These are phyloP conservation scores for Oryza glumipatula DNA, from an alignment of 176 grass and related monocot genomes.

Conservation along the genomic window DNA sequence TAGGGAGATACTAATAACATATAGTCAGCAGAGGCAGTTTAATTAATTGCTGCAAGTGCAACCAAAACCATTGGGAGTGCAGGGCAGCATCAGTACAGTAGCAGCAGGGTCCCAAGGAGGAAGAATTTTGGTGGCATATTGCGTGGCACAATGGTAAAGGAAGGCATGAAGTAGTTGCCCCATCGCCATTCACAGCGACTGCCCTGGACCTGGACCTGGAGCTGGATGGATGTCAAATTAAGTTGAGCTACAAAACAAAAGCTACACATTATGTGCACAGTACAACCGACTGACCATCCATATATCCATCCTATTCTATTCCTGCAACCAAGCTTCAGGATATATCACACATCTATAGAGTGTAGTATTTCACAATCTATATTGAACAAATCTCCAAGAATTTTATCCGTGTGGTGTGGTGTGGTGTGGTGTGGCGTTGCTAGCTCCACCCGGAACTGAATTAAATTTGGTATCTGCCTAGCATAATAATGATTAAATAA, in stretches of 20 bases:
- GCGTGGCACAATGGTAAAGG: not conserved
- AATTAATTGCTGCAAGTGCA: not conserved
- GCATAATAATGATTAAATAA: not conserved
- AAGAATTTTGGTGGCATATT: not conserved
- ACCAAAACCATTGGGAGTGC: not conserved
- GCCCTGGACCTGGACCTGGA: too few relatives aligned
- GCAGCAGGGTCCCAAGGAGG: not conserved
- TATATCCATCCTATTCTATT: not conserved
- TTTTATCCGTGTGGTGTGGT: not conserved
- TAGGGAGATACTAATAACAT: too few relatives aligned
- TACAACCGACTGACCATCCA: not conserved
- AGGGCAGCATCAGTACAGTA: not conserved
- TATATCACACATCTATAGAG: not conserved
- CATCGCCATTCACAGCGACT: not conserved
- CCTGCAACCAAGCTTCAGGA: not conserved
- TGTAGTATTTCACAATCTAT: not conserved
- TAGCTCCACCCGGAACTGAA: not conserved
- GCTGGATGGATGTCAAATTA: not conserved
- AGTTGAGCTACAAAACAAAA: slow-evolving; percentile 7
- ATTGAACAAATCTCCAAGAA: not conserved
- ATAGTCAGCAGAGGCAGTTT: not conserved
- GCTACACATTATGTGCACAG: not conserved
- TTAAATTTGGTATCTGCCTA: not conserved
- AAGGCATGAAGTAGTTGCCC: not conserved
- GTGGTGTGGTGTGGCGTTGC: not conserved